Base-by-base conservation (phyloP, 805 yeast species). In the Metschnikowia kunwiensis region DNA sequence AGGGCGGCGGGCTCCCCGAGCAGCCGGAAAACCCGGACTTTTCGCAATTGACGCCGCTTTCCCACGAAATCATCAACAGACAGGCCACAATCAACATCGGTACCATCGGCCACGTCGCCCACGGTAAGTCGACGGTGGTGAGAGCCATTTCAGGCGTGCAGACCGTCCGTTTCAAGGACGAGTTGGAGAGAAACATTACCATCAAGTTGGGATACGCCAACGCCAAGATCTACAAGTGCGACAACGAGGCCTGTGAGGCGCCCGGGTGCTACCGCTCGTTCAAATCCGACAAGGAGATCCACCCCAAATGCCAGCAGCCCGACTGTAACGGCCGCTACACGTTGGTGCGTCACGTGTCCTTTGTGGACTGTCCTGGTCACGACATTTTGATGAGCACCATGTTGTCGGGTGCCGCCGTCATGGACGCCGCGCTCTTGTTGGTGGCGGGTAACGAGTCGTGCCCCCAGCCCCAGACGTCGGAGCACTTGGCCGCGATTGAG, bases 361-460 rank as follows among this genome's bases (percentile, higher is more conserved):
- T 94, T 57, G 98, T 94, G 44, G 99, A 93, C 74, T 94, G 98
- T 74, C 99, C 99, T 43, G 99, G 99, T 65, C 99, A 93, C 85
- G 99, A 93, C 74, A 94, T 93, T 72, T 82, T 93, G 65, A 93
- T 93, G 99, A 88, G 97, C 77, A 93, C 99, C 50, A 93, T 93
- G 99, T 81, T 93, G 78, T 89, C 97, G 30, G 99, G 99, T 62
- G 99, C 99, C 24, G 99, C 99, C 12, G 99, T 93, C 49, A 93
- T 93, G 99, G 99, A 93, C 68, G 99, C 99, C 39, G 99, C 99
- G 2, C 73, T 93, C 44, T 73, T 93, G 58, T 76, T 93, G 49
- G 82, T 93, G 60, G 99, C 98, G 19, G 98, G 97, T 68, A 93
- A 93, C 63, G 99, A 93, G 75, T 80, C 95, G 38, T 93, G 99